Evolutionary conservation across 106 monocot genomes (phyloP), one percentile per base, ranked within the genome.

Genomic region (Acorus calamus): DNA sequence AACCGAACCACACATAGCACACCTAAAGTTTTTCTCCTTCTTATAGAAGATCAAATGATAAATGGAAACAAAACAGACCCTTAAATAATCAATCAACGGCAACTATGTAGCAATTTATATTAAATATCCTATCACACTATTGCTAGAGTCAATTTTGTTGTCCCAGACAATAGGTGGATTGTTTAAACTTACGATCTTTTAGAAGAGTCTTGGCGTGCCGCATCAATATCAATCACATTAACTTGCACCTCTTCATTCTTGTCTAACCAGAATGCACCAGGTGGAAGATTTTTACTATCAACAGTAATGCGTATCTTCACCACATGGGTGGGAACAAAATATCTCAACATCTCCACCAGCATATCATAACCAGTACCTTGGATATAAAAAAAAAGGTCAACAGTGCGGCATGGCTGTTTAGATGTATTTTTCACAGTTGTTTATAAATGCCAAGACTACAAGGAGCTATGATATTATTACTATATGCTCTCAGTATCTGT

Each of bases 271-370:
- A 96, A 96, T 54, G 55, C 61, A 1, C 84, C 90, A 14, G 4
- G 59, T 64, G 94, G 94, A 56, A 96, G 84, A 80, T 96, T 96
- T 72, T 87, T 90, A 56, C 73, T 84, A 65, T 89, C 76, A 55
- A 47, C 57, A 4, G 82, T 78, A n/a, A 74, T 83, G 4, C 84
- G 77, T 65, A 96, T 64, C 65, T 87, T 81, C 57, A 96, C 80
- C n/a, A 90, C 87, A 49, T 81, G 71, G 64, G 78, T 80, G 53
- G 87, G 78, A 60, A 57, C 46, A 52, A 81, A 69, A 66, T 84
- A 77, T 52, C 68, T 84, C 75, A 96, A 69, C 71, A 85, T 80
- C 45, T 90, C 82, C 62, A 90, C 87, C 57, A 96, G 68, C 44
- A 87, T 75, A 74, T 85, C 87, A 66, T 76, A 90, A 68, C 94